Evolutionary conservation across 331 rosid species (phyloP), one percentile per base, ranked within the genome.

Genomic region (Saraca asoca): DNA sequence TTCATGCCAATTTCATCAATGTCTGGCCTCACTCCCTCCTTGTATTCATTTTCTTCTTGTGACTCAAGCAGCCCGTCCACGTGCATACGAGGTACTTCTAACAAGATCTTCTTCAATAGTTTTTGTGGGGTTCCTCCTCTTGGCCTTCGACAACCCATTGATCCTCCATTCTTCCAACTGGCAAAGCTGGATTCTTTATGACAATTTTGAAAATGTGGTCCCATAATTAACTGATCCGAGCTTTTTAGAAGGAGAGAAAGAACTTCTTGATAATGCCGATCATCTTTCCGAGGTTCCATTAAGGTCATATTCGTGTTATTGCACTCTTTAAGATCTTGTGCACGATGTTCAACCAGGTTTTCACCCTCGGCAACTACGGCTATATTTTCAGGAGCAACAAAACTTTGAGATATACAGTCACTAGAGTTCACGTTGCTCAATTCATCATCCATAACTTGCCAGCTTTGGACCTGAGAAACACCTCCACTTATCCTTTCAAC

Each of bases 401-500:
- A 70, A 66, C 86, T 84, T 67, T 88, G 93, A 68, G 97, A 91
- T 79, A 91, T 82, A 51, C 97, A 83, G 39, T 91, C 97, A 72
- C 93, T 87, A 12, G 97, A 83, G 70, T 81, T 87, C 90, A 85
- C 75, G 60, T 85, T 87, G 73, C 91, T 82, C 17, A 80, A 43
- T 58, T 85, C 95, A 38, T 91, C 97, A 53, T 85, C 95, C 79
- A 85, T 65, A 35, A 85, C 66, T 71, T 82, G 88, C 97, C 95
- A 87, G 81, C 82, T 85, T 73, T 84, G 90, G 49, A 82, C 82
- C 73, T 76, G 91, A 50, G 89, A 86, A 73, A 83, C 77, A 52
- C 70, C 82, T 13, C 81, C 75, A 61, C 75, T 86, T 43, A 69
- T 50, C 62, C 56, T 81, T 61, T 87, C 88, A 44, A 73, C 75